phyloP scores from a whole-genome alignment of 2,329 filamentous ascomycete genomes.

The Colletotrichum sp. region DNA sequence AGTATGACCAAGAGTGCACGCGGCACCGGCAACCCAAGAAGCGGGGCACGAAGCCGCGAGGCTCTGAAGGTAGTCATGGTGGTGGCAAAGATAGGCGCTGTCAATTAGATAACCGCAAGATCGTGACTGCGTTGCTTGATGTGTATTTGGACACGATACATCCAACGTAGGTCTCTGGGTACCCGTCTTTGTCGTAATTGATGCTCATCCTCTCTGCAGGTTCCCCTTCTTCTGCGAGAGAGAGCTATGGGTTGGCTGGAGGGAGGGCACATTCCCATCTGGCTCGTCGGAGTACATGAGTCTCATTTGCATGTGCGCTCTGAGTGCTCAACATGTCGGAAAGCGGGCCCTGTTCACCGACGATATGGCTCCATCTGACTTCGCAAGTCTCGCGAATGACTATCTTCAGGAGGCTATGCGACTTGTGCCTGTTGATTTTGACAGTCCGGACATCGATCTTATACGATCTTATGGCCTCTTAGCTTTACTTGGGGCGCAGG shows the following conservation, averaged over 20 bases:
- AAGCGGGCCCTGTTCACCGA: neutral
- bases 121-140: neutral
- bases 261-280: neutral
- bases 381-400: neutral
- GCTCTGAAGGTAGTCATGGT: neutral
- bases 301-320: neutral
- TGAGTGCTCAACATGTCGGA: neutral
- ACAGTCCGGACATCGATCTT: neutral
- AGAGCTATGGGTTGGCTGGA: neutral
- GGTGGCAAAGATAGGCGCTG: accelerated
- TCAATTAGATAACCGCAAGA: neutral
- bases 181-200: accelerated
- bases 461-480: constrained; percentile 11
- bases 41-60: neutral
- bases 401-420: neutral
- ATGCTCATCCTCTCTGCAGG: neutral
- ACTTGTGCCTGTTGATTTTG: neutral
- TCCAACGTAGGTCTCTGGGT: neutral
- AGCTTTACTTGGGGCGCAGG: neutral
- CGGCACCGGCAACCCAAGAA: neutral
- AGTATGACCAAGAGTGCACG: neutral
- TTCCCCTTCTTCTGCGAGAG: neutral
- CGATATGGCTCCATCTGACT: neutral
- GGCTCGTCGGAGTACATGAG: neutral
- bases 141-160: neutral